Percentiles rank a stretch among this genome's conserved stretches.
These are phyloP conservation scores for Trypanosoma platydactyli DNA, from an alignment of 208 protist species.

Conservation along the genomic window DNA sequence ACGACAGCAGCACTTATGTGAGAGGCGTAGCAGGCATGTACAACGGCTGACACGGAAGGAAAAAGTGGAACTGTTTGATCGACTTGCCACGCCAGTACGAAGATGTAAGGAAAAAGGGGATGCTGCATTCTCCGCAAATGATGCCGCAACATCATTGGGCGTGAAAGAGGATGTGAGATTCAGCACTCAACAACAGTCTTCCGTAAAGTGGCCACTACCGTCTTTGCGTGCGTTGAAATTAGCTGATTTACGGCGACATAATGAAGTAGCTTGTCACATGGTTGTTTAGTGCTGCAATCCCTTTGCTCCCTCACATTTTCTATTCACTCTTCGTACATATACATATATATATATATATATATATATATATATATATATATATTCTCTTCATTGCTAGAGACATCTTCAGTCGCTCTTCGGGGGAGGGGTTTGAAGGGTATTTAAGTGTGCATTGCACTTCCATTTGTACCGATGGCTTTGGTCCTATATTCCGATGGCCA, in stretches of 20 bases:
- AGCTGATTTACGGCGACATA: constrained; percentile 56
- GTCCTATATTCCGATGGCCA: too few species aligned
- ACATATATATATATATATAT: too few species aligned
- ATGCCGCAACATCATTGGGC: constrained; percentile 24
- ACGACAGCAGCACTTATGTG: not conserved
- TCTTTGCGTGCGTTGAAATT: constrained; percentile 38
- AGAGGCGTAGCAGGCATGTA: not conserved
- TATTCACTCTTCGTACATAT: not conserved
- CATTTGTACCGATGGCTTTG: too few species aligned
- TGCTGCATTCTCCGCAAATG: constrained; percentile 31
- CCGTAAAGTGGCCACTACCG: constrained; percentile 36
- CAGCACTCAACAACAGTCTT: not conserved
- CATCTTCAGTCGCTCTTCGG: too few species aligned
- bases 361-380: too few species aligned
- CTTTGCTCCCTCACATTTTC: constrained; percentile 6
- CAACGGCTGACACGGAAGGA: constrained; percentile 8
- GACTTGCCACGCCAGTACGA: constrained; percentile 45
- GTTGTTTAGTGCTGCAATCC: not conserved
- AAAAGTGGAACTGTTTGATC: constrained; percentile 49
- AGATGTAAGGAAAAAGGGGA: constrained; percentile 41
- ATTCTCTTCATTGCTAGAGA: too few species aligned
- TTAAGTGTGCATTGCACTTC: too few species aligned
- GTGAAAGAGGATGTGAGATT: constrained; percentile 14
- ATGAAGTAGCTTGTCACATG: constrained; percentile 22
- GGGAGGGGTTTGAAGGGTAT: too few species aligned